Evolutionary conservation across 129 eudicot species (phyloP).

Genomic region (Flaveria sonorensis): DNA sequence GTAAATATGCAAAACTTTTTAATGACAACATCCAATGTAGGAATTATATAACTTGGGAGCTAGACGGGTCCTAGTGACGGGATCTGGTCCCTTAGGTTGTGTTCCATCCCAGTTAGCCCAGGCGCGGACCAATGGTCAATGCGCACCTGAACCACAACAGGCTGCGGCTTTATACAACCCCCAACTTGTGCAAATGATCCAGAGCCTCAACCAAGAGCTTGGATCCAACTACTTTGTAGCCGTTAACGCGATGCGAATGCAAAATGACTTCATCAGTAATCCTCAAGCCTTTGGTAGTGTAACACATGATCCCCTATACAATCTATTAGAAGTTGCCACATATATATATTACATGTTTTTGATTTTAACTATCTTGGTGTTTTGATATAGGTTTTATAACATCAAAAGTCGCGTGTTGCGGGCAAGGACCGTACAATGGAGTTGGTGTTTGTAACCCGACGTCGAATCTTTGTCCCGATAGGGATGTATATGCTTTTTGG

Average conservation of each 20-base stretch:
- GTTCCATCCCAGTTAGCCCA: conserved; percentile 66
- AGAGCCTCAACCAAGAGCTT: conserved; percentile 52
- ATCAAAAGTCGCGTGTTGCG: conserved; percentile 75
- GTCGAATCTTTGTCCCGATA: conserved; percentile 52
- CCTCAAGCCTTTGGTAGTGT: conserved; percentile 65
- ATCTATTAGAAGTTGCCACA: background rate
- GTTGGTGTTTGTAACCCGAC: conserved; percentile 56
- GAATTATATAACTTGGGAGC: conserved; percentile 60
- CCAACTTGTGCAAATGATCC: conserved; percentile 56
- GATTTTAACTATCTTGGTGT: background rate
- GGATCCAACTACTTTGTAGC: conserved; percentile 63
- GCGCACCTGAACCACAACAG: conserved; percentile 63
- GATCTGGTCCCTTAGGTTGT: conserved; percentile 80
- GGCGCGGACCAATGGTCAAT: conserved; percentile 50
- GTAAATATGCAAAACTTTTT: background rate
- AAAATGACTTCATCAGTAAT: conserved; percentile 53
- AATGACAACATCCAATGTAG: conserved; percentile 27
- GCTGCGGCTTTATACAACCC: conserved; percentile 69
- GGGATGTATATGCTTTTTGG: conserved; percentile 63
- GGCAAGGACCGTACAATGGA: conserved; percentile 80
- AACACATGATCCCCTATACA: background rate
- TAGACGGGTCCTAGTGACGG: conserved; percentile 68
- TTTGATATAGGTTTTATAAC: conserved; percentile 50
- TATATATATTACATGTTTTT: background rate
- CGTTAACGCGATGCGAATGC: conserved; percentile 53